Percentiles rank a stretch among this genome's conserved stretches.
phyloP scores from a whole-genome alignment of 345 rosid species.

The Brassica cretica region DNA sequence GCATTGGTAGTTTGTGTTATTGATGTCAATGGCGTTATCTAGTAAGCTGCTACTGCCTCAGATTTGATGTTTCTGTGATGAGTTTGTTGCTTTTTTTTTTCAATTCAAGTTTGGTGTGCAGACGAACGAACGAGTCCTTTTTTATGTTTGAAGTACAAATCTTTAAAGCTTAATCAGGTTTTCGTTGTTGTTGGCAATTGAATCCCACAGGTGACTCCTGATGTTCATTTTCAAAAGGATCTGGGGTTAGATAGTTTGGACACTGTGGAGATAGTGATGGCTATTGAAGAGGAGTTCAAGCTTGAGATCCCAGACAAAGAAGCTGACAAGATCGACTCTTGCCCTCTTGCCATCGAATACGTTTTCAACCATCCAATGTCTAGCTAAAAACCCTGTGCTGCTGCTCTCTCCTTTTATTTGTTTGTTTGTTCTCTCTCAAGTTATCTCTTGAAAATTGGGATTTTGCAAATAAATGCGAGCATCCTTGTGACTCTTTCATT shows the following conservation, averaged over 20 bases:
- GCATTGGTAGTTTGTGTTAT: neutral
- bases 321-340: slow-evolving; percentile 88
- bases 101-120: neutral
- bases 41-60: slow-evolving; percentile 2
- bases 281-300: slow-evolving; percentile 94
- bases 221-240: slow-evolving; percentile 88
- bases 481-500: slow-evolving; percentile 25
- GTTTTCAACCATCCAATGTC: slow-evolving; percentile 86
- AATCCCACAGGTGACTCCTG: slow-evolving; percentile 56
- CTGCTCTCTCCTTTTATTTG: neutral
- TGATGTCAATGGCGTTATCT: neutral
- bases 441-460: slow-evolving; percentile 33
- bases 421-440: neutral
- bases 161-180: no score
- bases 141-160: neutral
- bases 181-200: neutral
- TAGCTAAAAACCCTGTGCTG: slow-evolving; percentile 30
- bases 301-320: slow-evolving; percentile 94
- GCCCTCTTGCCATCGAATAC: slow-evolving; percentile 83
- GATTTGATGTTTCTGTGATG: slow-evolving; percentile 3
- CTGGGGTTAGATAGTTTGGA: slow-evolving; percentile 90
- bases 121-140: neutral
- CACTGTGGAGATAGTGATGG: slow-evolving; percentile 94
- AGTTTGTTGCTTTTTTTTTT: neutral
- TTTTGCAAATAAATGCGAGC: slow-evolving; percentile 41